Evolutionary conservation across 208 protist species (phyloP), one percentile per base, ranked within the genome.

Genomic region (Wallacemonas sp.): DNA sequence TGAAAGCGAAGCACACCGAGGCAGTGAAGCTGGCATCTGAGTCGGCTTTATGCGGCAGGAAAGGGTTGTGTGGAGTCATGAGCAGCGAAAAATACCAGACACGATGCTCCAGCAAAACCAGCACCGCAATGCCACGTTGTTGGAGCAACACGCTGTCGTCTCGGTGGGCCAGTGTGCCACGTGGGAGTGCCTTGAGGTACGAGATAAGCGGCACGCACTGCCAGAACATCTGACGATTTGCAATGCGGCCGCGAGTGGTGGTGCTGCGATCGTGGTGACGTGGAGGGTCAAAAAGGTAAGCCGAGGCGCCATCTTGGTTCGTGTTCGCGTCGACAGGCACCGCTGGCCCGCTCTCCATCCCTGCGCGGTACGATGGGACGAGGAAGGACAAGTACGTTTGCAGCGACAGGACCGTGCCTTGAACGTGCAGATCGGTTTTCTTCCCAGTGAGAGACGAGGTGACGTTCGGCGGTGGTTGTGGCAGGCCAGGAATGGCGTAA

Each of bases 1-100:
- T 38, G 22, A 58, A 58, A 2, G 51, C 51, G 6, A 38, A 41
- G 51, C 14, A n/a, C 17, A 21, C 51, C 3, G 51, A 34, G 3
- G 51, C 51, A 2, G 51, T 31, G 0, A 30, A 14, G n/a, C 51
- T 58, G 12, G 51, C 51, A 17, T 58, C 9, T 3, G 41, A n/a
- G 17, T 58, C 51, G 4, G 26, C 30, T 21, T 39, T 15, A n/a
- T 9, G 19, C 3, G 28, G n/a, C 51, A 58, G 21, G 41, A 62
- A 21, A 11, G 45, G 56, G 33, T 62, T 53, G 58, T 75, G 62
- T 0, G 46, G 34, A 53, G 82, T 72, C 39, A 70, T 54, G 2
- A 79, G 68, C 0, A 83, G 33, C 1, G 59, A 59, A 41, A 84
- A 88, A 54, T 61, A 84, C 0, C 71, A 28, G 54, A 70, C 77